Conservation (phyloP, 805 yeast species). For the Kodamaea laetipori region DNA sequence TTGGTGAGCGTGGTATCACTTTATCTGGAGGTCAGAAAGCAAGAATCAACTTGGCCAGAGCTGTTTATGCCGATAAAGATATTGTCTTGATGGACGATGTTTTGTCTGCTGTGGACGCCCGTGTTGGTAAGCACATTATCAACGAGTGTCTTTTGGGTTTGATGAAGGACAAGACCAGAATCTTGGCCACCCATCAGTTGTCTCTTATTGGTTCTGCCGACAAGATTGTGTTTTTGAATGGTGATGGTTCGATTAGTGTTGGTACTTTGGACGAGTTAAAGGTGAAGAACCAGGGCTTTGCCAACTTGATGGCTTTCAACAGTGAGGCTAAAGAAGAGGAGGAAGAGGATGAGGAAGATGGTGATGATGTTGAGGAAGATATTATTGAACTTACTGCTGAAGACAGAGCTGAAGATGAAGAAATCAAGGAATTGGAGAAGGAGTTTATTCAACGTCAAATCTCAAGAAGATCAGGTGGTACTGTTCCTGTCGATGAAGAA, state of each 20-base stretch:
- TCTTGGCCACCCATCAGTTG: conserved; percentile 84
- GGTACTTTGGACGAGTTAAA: conserved; percentile 63
- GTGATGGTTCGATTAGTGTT: conserved; percentile 59
- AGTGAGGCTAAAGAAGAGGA: conserved; percentile 24
- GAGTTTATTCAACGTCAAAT: conserved; percentile 10
- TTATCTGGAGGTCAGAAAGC: conserved; percentile 93
- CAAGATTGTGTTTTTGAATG: conserved; percentile 65
- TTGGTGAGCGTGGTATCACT: conserved; percentile 86
- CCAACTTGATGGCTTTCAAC: conserved; percentile 42
- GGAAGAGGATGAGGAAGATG: conserved; percentile 20
- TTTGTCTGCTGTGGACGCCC: conserved; percentile 82
- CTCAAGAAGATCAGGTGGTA: conserved; percentile 5
- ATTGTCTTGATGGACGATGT: conserved; percentile 77
- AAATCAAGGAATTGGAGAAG: conserved; percentile 8
- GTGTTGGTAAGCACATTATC: conserved; percentile 79
- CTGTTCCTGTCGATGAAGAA: conserved; percentile 15
- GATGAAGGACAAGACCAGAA: conserved; percentile 59
- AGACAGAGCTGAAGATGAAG: conserved; percentile 8
- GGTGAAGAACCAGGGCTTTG: conserved; percentile 35
- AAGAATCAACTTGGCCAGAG: conserved; percentile 74
- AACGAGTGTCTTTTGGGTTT: conserved; percentile 65
- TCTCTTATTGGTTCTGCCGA: conserved; percentile 71
- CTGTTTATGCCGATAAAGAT: conserved; percentile 70
- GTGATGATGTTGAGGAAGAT: conserved; percentile 1
- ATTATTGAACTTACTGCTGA: conserved; percentile 6